Percentiles rank a stretch among this genome's conserved stretches.
Evolutionary conservation across 2,329 filamentous ascomycete genomes (phyloP).

Genomic region (Claviceps pazoutovae): DNA sequence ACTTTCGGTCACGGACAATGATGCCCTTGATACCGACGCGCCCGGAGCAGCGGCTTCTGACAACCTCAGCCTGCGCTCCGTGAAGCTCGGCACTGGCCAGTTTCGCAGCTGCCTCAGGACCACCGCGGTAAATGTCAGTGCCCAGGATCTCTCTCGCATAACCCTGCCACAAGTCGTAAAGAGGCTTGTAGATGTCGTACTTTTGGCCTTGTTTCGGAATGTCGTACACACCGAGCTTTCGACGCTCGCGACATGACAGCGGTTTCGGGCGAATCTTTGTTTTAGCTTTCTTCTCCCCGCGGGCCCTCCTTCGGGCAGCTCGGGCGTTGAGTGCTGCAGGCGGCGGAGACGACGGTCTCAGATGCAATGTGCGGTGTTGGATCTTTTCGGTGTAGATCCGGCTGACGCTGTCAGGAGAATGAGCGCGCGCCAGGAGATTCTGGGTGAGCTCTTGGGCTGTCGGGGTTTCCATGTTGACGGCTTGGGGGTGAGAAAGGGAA

Average conservation of each 20-base stretch:
- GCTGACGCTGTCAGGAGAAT: conserved; percentile 56
- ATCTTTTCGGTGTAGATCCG: conserved; percentile 73
- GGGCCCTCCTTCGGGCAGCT: conserved; percentile 37
- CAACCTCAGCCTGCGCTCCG: conserved; percentile 70
- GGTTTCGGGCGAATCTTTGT: conserved; percentile 45
- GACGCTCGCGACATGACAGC: conserved; percentile 67
- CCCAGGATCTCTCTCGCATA: conserved; percentile 78
- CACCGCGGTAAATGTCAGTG: conserved; percentile 40
- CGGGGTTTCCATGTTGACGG: conserved; percentile 18
- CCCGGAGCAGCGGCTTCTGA: conserved; percentile 65
- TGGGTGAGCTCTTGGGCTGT: conserved; percentile 33
- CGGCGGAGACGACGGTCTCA: conserved; percentile 61
- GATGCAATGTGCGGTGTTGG: conserved; percentile 64
- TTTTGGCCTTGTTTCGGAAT: conserved; percentile 48
- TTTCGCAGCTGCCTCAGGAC: conserved; percentile 51
- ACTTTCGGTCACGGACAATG: conserved; percentile 77
- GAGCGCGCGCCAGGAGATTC: conserved; percentile 60
- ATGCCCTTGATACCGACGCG: conserved; percentile 77
- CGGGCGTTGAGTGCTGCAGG: conserved; percentile 40
- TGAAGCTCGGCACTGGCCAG: conserved; percentile 81
- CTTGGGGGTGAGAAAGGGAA: neutral
- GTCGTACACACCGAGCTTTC: conserved; percentile 57
- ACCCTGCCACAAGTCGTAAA: conserved; percentile 67
- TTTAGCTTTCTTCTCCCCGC: conserved; percentile 30
- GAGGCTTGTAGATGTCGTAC: conserved; percentile 62